A percentile compares a stretch with the other conserved stretches of the same genome.
phyloP scores from a whole-genome alignment of 352 stramenopile species.

The Globisporangium parvum region DNA sequence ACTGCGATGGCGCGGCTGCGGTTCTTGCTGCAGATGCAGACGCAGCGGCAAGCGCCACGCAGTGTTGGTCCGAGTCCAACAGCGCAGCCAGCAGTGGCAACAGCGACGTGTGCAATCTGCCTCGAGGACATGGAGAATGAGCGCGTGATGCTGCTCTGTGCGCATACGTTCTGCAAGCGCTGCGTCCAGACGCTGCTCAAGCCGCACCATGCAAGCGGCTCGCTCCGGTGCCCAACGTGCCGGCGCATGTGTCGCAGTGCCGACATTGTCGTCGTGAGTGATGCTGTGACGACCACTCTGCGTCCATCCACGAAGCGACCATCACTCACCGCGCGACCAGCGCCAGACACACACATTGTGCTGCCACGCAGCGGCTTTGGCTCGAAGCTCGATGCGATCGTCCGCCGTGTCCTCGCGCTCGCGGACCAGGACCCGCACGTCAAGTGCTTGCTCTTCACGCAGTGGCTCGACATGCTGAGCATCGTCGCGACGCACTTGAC shows the following conservation, averaged over 20 bases:
- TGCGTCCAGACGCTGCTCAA: slow-evolving; percentile 39
- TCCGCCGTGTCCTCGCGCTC: slow-evolving; percentile 40
- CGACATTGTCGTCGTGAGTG: slow-evolving; percentile 20
- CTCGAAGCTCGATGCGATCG: slow-evolving; percentile 67
- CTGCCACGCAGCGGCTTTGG: slow-evolving; percentile 34
- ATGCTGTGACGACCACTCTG: slow-evolving; percentile 2
- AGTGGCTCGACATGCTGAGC: slow-evolving; percentile 88
- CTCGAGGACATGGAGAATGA: slow-evolving; percentile 57
- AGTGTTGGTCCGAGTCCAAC: no score
- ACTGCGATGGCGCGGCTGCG: slow-evolving; percentile 49
- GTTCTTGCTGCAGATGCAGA: slow-evolving; percentile 51
- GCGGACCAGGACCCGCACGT: slow-evolving; percentile 45
- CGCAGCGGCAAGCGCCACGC: background rate
- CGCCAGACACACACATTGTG: slow-evolving; percentile 8
- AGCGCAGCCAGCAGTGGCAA: background rate
- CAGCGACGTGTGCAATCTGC: slow-evolving; percentile 63
- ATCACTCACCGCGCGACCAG: slow-evolving; percentile 1
- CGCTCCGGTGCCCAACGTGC: slow-evolving; percentile 55
- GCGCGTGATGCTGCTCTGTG: slow-evolving; percentile 77
- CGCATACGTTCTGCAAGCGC: slow-evolving; percentile 71
- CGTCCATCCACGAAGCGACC: background rate
- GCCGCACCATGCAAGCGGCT: slow-evolving; percentile 14
- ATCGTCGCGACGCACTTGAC: slow-evolving; percentile 24
- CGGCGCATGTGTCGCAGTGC: slow-evolving; percentile 23
- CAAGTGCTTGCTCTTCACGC: slow-evolving; percentile 89